phyloP scores from a whole-genome alignment of 1,284 basidiomycete species.

The Neonothopanus nambi region DNA sequence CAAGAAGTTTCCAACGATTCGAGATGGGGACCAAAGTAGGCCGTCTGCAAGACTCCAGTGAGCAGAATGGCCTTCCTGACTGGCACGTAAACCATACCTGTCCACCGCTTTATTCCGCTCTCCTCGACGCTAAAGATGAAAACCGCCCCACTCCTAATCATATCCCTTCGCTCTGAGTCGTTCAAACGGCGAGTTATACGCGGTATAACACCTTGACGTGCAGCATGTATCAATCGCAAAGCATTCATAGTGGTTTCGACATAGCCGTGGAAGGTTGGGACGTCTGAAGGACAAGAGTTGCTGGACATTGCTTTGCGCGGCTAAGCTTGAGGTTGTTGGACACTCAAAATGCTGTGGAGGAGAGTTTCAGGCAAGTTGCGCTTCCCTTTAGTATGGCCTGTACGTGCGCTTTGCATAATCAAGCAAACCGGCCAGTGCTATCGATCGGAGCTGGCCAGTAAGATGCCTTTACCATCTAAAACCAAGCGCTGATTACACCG shows the following conservation, averaged over 20 bases:
- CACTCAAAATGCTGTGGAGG: constrained; percentile 42
- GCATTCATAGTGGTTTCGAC: constrained; percentile 80
- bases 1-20: constrained; percentile 81
- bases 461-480: constrained; percentile 29
- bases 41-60: constrained; percentile 51
- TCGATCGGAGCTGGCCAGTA: constrained; percentile 30
- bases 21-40: constrained; percentile 77
- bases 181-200: constrained; percentile 78
- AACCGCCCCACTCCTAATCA: constrained; percentile 79
- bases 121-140: constrained; percentile 83
- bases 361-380: constrained; percentile 35
- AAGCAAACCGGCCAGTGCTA: constrained; percentile 28
- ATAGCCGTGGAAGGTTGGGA: constrained; percentile 65
- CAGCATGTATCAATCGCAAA: constrained; percentile 76
- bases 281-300: constrained; percentile 41
- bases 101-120: constrained; percentile 84
- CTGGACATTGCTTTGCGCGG: constrained; percentile 35
- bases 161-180: constrained; percentile 69
- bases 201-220: constrained; percentile 69
- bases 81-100: constrained; percentile 56
- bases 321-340: constrained; percentile 56
- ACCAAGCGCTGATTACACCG: constrained; percentile 8
- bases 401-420: constrained; percentile 36
- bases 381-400: constrained; percentile 42
- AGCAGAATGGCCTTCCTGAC: background rate